Conservation (phyloP, 441 rosid genomes). For the Arabidopsis hybrid region DNA sequence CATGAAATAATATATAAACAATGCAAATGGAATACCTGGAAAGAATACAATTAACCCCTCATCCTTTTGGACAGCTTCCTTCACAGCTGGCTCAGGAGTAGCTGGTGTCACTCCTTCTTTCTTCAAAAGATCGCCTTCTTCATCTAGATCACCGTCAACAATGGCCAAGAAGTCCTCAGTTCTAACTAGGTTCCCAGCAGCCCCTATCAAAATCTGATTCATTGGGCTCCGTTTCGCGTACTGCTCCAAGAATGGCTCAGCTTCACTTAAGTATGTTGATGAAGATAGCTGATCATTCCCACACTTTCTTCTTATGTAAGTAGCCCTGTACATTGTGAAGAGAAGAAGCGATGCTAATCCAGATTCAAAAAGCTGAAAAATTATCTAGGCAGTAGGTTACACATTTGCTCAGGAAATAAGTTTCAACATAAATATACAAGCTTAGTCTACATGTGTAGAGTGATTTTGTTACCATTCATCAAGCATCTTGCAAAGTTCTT, state of each 20-base stretch:
- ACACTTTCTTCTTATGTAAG: conserved; percentile 69
- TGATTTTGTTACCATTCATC: conserved; percentile 82
- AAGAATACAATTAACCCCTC: conserved; percentile 90
- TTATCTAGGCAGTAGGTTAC: neutral
- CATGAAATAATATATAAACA: conserved; percentile 10
- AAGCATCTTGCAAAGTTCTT: conserved; percentile 87
- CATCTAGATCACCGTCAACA: conserved; percentile 76
- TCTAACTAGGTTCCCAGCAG: conserved; percentile 84
- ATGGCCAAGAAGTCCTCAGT: conserved; percentile 89
- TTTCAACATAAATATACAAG: conserved; percentile 5
- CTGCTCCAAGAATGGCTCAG: conserved; percentile 94
- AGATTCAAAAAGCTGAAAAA: conserved; percentile 14
- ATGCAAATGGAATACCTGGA: conserved; percentile 65
- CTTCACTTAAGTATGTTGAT: conserved; percentile 83
- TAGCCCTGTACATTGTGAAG: conserved; percentile 63
- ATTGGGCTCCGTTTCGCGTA: conserved; percentile 76
- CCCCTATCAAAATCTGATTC: conserved; percentile 85
- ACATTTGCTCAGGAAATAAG: conserved; percentile 16
- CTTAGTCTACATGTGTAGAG: conserved; percentile 33
- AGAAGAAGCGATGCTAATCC: conserved; percentile 27
- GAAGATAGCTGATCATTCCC: conserved; percentile 80
- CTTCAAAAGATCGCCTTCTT: conserved; percentile 86
- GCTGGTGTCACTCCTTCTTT: conserved; percentile 59
- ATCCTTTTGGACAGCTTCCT: conserved; percentile 67
- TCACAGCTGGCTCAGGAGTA: conserved; percentile 54